Base-by-base conservation (phyloP, 768 basidiomycete genomes). In the Chlorophyllum brunneum region DNA sequence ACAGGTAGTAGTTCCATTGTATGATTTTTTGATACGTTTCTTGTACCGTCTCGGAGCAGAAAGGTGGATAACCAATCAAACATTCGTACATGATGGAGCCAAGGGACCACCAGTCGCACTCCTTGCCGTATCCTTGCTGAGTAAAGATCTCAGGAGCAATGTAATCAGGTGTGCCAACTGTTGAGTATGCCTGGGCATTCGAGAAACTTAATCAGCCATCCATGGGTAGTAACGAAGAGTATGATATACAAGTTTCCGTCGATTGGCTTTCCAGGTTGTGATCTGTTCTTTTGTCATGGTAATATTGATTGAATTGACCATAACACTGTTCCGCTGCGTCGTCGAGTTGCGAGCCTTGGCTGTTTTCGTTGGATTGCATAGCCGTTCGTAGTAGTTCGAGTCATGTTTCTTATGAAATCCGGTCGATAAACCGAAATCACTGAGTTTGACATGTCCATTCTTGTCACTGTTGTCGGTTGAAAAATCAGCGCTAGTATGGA, bases 81-180 rank as follows among this genome's bases (percentile, higher is more conserved):
- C 89, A 97, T 70, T 98, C 95, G 66, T 97, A 99, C 88, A 92
- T 95, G 74, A 98, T 98, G 15, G 94, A 92, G 4, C 97, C 97
- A 24, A 98, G 78, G 6, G 95, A 97, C 97, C 97, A 99, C 94
- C 95, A 98, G 68, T 99, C 97, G 63, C 95, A 98, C 68, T 95
- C 95, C 62, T 95, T 92, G 20, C 92, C 93, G 66, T 98, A 98
- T n/a, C 97, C 97, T 64, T 91, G 86, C 66, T 95, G 92, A 55
- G 88, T 68, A 77, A 98, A 98, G 62, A 98, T 97, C 67, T 98
- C 95, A 0, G 95, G 94, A 2, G 95, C 93, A 60, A 98, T 97
- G 68, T 97, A 81, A 67, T 98, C 95, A 3, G 94, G 95, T 22
- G 95, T 98, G 34, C 95, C 95, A 56, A 98, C 95, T 9, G 97